Evolutionary conservation across 257 asterid genomes (phyloP), one percentile per base, ranked within the genome.

Genomic region (Salvia splendens): DNA sequence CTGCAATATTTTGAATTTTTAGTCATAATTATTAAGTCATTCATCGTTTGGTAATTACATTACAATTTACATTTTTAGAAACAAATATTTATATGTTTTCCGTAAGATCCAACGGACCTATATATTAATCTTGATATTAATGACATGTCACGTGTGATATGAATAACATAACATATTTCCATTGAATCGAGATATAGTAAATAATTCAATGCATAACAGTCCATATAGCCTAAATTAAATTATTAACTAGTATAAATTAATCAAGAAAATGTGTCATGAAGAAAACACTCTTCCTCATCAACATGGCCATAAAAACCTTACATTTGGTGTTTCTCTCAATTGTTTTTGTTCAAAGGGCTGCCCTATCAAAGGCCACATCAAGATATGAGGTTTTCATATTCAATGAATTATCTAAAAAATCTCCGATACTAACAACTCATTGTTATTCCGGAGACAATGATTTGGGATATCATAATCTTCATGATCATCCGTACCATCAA

Each of bases 361-460:
- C 30, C 30, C 30, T 35, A 10, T 5, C 38, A 12, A 10, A 2
- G 2, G 20, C 32, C 4, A 54, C 61, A 5, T 12, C 16, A 12
- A 54, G 61, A 55, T 55, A 55, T 5, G 61, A 55, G 8, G 42
- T 55, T 5, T 2, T 55, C 6, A 55, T 55, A 6, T 55, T 55
- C 61, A 4, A 55, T 5, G 17, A 11, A 2, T 16, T 55, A 0
- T 9, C 61, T 2, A 11, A 55, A 5, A 12, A 2, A 2, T 2
- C 33, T 12, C 32, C 61, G 5, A 28, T 11, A 5, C 10, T 59
- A 5, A 59, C 2, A 15, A 59, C 48, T 2, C 65, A 38, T 8
- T 60, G 65, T 41, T 38, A 8, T 5, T 60, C 52, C 1, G 10
- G 36, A 17, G 35, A 61, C 12, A 1, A 41, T 24, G 52, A 61